Evolutionary conservation across 352 stramenopile genomes (phyloP), one percentile per base, ranked within the genome.

Genomic region (Globisporangium canariense): DNA sequence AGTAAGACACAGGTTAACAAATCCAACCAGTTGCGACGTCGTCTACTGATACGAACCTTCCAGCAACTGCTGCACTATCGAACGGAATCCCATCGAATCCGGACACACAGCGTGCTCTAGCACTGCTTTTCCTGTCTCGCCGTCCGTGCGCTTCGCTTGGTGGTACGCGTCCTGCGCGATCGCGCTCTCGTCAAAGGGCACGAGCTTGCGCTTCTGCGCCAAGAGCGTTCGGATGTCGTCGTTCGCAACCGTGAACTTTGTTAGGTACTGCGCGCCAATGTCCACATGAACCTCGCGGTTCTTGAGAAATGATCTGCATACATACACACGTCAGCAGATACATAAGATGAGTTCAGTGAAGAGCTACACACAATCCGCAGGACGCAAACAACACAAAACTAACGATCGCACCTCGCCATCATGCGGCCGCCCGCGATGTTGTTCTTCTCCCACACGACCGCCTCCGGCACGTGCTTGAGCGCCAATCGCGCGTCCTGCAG

Each of bases 231-330:
- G 76, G 52, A 88, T 47, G 40, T 89, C 77, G 50, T 88, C 78
- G 54, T 86, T 90, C 25, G 60, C 57, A 22, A 68, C 57, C 3
- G 71, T 81, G 20, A 81, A 75, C 16, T 72, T 73, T 9, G 79
- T 92, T 63, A 86, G 72, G 51, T 90, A 92, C 65, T 92, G 83
- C 46, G 78, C 81, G 14, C 83, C 83, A 46, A 92, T 74, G 58
- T 90, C 81, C 40, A 88, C 83, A 32, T 90, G 73, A 25, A 86
- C 75, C 0, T 22, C 43, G 18, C 79, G 78, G 36, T 89, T 80
- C 58, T 82, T 85, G 22, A 58, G 70, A 58, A 92, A 90, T 32
- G 81, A 85, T 13, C 79, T 75, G 20, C 32, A 30, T 22, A 8
- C 1, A 43, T 14, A 61, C 14, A 60, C 22, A 13, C 8, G 4